Base-by-base conservation (phyloP, 805 yeast genomes). In the Candida stauntonica region DNA sequence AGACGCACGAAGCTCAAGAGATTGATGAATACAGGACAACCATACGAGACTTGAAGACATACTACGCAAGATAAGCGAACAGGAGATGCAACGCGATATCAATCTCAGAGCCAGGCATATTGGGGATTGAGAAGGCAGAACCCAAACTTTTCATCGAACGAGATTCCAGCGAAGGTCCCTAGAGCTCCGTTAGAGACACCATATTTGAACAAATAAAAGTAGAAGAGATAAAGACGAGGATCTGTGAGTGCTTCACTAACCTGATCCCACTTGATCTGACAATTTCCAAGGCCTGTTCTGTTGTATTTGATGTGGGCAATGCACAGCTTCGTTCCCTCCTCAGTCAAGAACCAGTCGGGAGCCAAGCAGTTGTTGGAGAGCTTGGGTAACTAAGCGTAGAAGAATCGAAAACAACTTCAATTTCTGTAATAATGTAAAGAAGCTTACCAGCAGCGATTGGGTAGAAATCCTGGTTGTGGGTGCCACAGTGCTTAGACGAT, bases 241-340 rank as follows among this genome's bases (percentile, higher is more conserved):
- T 80, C 85, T n/a, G 47, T 49, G 21, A 75, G 38, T 6, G 76
- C 73, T 52, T 78, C 82, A 14, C 52, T 55, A 24, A 74, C 62
- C 55, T 81, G 86, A 39, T 66, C 52, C 66, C 61, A 60, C 49
- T 77, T 77, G 67, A 78, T 73, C 31, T 65, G 58, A 45, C 60
- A 68, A 46, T 68, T 73, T 36, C 81, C 80, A 51, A 73, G 69
- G 33, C 84, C 86, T 46, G 70, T 79, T 47, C 69, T 73, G 59
- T 72, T 76, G 17, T 46, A 49, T 45, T 76, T 70, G 43, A 73
- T 73, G 45, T 79, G 67, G 52, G 67, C 73, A 27, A 75, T 73
- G 32, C 71, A 68, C 48, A 65, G 56, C 16, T 58, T 47, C 48
- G 62, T 68, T 51, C 74, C 82, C 33, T 65, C 64, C 17, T 67